Evolutionary conservation across 2,329 filamentous ascomycete species (phyloP), one percentile per base, ranked within the genome.

Genomic region (Achaetomium macrosporum): DNA sequence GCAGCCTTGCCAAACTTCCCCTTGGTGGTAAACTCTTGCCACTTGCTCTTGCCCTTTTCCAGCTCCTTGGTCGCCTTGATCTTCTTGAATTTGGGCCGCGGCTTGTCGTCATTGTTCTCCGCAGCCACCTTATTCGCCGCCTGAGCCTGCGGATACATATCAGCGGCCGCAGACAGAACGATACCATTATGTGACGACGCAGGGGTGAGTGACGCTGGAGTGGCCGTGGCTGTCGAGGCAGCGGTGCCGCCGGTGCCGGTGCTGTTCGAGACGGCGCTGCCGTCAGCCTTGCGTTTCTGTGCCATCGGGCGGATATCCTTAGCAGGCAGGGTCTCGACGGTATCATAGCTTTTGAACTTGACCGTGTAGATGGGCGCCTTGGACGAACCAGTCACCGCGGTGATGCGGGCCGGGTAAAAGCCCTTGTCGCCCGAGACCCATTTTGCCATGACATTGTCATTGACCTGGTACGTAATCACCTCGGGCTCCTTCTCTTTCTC

Each of bases 321-420:
- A 57, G 87, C 83, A 55, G 85, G 82, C 56, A 95, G 72, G 33
- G 88, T 93, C 70, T 96, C 90, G 42, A 86, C 89, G 19, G 81
- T 90, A 58, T 85, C 82, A 72, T 97, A 97, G 64, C 83, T 88
- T 72, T 95, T 92, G 77, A 97, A 99, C 62, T 88, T 93, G 69
- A 99, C 91, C 44, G 89, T 87, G 69, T 96, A 99, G 58, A 96
- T 88, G 35, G 91, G 92, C 48, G 89, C 88, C 41, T 84, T 87
- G n/a, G 86, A 85, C 9, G 90, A 96, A 54, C 93, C 93, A 19
- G 92, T 96, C 63, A 96, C 91, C 48, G 88, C 91, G 47, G 90
- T 92, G 69, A 99, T 95, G 64, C 89, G 85, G 40, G 91, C 93
- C 42, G 90, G 86, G 72, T 97, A 97, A 72, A 91, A 96, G 20